Conservation (phyloP, 495 filamentous ascomycete genomes). For the Neurospora sp. region DNA sequence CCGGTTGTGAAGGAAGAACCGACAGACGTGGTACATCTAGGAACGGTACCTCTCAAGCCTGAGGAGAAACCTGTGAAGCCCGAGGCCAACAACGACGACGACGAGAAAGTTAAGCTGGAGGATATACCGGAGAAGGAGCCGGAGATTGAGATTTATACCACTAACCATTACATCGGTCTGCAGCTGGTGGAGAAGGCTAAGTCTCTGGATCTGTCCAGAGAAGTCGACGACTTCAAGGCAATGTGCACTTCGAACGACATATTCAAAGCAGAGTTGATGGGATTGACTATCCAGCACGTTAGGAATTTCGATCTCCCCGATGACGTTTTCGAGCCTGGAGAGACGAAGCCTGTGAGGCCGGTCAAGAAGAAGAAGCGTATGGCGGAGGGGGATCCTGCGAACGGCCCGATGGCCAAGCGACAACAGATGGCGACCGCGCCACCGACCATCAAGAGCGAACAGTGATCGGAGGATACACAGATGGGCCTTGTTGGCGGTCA, state of each 20-base stretch:
- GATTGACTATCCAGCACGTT: conserved; percentile 61
- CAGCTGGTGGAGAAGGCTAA: conserved; percentile 36
- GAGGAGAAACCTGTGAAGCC: conserved; percentile 5
- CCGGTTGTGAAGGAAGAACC: conserved; percentile 11
- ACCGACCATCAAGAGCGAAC: not conserved
- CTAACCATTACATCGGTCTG: conserved; percentile 27
- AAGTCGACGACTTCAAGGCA: conserved; percentile 65
- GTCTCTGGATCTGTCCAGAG: conserved; percentile 57
- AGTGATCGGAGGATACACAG: not conserved
- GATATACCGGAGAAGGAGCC: conserved; percentile 15
- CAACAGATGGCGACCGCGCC: conserved; percentile 28
- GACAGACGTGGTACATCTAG: not conserved
- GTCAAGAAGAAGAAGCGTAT: conserved; percentile 38
- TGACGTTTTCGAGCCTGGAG: conserved; percentile 79
- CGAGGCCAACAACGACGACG: conserved; percentile 4
- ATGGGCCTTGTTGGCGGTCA: not conserved
- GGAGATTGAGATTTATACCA: conserved; percentile 18
- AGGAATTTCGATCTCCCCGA: conserved; percentile 77
- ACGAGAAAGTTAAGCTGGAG: conserved; percentile 10
- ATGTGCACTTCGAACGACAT: conserved; percentile 55
- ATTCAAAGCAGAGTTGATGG: conserved; percentile 48
- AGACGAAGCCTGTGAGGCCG: conserved; percentile 55
- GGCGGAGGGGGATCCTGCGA: conserved; percentile 10
- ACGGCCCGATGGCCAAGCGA: conserved; percentile 12
- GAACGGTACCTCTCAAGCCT: conserved; percentile 2